Evolutionary conservation across 139 green algal species (phyloP), one percentile per base, ranked within the genome.

Genomic region (Chlorella sp.): DNA sequence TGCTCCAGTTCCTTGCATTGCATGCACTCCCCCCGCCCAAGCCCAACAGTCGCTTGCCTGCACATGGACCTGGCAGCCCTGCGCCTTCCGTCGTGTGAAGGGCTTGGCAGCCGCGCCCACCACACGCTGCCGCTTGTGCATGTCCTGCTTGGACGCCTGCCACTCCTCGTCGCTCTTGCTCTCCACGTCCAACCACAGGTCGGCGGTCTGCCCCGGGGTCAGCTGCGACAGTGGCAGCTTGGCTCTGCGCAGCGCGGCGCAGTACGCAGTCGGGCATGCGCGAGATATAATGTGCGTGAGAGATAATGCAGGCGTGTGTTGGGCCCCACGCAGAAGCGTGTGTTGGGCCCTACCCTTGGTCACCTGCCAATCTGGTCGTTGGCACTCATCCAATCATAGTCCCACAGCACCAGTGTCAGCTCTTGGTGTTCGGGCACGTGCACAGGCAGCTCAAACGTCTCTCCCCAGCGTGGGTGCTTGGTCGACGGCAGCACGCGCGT

Each of bases 361-460:
- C 56, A 63, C 56, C 56, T 45, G 25, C 72, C 72, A 33, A 78
- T 78, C 60, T 78, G 60, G 27, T 78, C 72, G 25, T 78, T 78
- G 33, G 72, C 58, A 8, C 29, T 53, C 11, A 43, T 43, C 41
- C 41, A 68, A 35, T 78, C 72, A n/a, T 78, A 78, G 25, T 78
- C 72, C 12, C 50, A 78, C 46, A 78, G 72, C 5, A 71, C 29
- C 42, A 78, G 33, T 33, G 33, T 25, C 56, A 63, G 56, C 56
- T 29, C 19, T 33, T 63, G 56, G 56, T 63, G 56, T 33, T 63
- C 56, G 23, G 56, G 56, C 23, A 63, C 56, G 19, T 63, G 64
- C n/a, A 78, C 59, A 25, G 78, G 78, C 56, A 83, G 29, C 31
- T 80, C 51, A 33, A 83, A 83, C 19, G 45, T 25, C 40, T 83